Evolutionary conservation across 2,329 filamentous ascomycete species (phyloP), one percentile per base, ranked within the genome.

Genomic region (Alternaria tenuissima): DNA sequence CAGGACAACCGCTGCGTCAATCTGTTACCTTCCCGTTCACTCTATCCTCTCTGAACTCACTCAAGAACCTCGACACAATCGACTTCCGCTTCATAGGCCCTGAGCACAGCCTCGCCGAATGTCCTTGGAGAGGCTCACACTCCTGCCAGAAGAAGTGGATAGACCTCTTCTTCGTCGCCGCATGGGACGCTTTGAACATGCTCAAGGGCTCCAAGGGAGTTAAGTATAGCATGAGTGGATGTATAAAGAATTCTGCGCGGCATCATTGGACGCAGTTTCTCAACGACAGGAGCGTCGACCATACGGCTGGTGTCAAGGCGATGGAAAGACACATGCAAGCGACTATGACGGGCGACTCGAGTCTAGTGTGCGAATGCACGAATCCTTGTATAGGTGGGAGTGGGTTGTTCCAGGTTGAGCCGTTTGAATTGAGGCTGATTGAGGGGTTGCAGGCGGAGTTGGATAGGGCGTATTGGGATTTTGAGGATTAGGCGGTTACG

Each of bases 51-150:
- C 32, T 64, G 3, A 41, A 22, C 12, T 24, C 7, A 1, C 59
- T 63, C 2, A 2, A n/a, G 0, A 43, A 52, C 8, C 55, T 69
- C 9, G 38, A 49, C 20, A 42, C 48, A 1, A 53, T 70, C 9
- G 65, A 70, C 11, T 60, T 70, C n/a, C 60, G 64, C 24, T 70
- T 70, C 59, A 61, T 70, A n/a, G 61, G 64, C 18, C 58, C 64
- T 2, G 62, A 67, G 9, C 67, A 70, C 43, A 32, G 12, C 8
- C 30, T 53, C 11, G 65, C 65, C 1, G 11, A 42, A 3, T 66
- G 65, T 41, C 65, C 65, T 4, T 69, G 65, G 65, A 39, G n/a
- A 2, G 9, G 3, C 16, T 6, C 26, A 8, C 65, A 68, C 34
- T 63, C 67, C 0, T 68, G 67, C 51, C 67, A 65, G 34, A 66